Conservation (phyloP, 164 flowering plant genomes). For the Chimonanthus praecox region DNA sequence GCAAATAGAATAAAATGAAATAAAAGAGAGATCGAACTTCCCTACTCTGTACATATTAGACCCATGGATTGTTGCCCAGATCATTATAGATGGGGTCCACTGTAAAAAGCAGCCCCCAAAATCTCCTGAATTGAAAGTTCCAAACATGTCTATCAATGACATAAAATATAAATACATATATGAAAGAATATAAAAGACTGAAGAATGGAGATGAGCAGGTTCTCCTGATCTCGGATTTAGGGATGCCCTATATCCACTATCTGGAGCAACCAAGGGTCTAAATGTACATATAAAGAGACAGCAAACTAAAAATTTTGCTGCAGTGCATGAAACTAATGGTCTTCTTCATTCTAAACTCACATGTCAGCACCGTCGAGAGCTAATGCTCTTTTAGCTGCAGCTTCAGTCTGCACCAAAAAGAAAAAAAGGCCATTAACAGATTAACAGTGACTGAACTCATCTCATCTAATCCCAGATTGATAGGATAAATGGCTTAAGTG, state of each 20-base stretch:
- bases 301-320: background rate
- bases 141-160: background rate
- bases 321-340: background rate
- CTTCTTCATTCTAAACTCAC: constrained; percentile 37
- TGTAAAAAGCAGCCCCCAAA: background rate
- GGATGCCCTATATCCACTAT: background rate
- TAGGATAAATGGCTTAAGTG: too few relatives aligned
- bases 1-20: background rate
- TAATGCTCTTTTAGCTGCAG: constrained; percentile 84
- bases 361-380: constrained; percentile 89
- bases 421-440: background rate
- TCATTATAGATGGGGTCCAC: background rate
- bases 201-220: background rate
- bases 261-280: background rate
- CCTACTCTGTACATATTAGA: background rate
- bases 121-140: background rate
- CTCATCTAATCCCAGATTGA: too few relatives aligned
- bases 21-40: background rate
- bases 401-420: constrained; percentile 70
- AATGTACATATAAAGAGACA: background rate
- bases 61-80: background rate
- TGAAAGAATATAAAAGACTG: background rate
- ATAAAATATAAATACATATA: too few relatives aligned
- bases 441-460: background rate
- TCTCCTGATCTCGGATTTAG: background rate